Percentiles rank a stretch among this genome's conserved stretches.
Conservation (phyloP, 768 basidiomycete species). For the Termitomyces sp. region DNA sequence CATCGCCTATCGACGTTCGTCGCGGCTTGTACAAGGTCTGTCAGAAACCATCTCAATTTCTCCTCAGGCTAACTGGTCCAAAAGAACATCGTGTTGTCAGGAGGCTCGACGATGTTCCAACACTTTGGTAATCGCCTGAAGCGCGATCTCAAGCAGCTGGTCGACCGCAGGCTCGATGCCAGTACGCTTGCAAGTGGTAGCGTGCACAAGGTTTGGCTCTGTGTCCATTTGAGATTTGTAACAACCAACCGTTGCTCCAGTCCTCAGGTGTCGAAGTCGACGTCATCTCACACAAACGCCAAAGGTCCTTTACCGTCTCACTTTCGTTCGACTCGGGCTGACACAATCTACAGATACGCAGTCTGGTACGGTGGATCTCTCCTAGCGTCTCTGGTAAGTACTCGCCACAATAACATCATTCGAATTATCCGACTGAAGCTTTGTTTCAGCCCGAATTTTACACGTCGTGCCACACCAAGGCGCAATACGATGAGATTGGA, state of each 20-base stretch:
- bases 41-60: not conserved
- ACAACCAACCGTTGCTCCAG: conserved; percentile 30
- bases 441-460: conserved; percentile 83
- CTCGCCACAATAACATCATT: not conserved
- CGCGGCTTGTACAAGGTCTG: conserved; percentile 90
- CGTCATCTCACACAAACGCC: conserved; percentile 97
- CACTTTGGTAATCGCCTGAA: conserved; percentile 97
- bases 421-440: conserved; percentile 1
- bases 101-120: conserved; percentile 99
- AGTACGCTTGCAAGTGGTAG: conserved; percentile 73
- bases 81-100: conserved; percentile 94
- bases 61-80: not conserved
- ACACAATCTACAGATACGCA: conserved; percentile 57
- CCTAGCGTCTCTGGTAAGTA: conserved; percentile 80
- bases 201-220: conserved; percentile 55
- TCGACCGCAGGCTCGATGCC: conserved; percentile 83
- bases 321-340: conserved; percentile 4
- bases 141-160: conserved; percentile 90
- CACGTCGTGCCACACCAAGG: conserved; percentile 89
- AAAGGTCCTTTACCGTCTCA: conserved; percentile 49
- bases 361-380: conserved; percentile 99
- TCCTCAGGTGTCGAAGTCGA: conserved; percentile 97
- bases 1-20: conserved; percentile 95
- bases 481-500: conserved; percentile 90
- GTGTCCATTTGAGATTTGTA: not conserved